Evolutionary conservation across 2,329 filamentous ascomycete genomes (phyloP), one percentile per base, ranked within the genome.

Genomic region (Xylaria sp.): DNA sequence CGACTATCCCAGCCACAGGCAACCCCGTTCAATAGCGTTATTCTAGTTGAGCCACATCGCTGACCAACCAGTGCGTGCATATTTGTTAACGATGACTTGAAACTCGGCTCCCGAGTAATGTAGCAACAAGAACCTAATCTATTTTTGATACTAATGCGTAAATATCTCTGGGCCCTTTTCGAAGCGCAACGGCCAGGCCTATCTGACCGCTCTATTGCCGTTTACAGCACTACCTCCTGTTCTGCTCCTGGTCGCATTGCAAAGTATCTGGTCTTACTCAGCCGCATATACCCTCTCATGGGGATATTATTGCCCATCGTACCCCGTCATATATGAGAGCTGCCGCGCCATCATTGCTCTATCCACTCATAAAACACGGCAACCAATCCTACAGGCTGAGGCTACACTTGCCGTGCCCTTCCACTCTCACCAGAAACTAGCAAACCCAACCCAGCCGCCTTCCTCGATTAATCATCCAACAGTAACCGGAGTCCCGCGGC

Each of bases 151-250:
- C 45, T 32, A 39, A 55, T 55, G 55, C 39, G 43, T 39, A 7
- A 45, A 7, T 28, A 5, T 32, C 25, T 32, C 4, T 57, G 10
- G 18, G 10, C 53, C 20, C 36, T n/a, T 12, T 12, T 30, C 25
- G 10, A 45, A 30, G 25, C 41, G 15, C 41, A 41, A 9, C 60
- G 18, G 41, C 15, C 55, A 56, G 50, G 43, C 62, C 18, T 59
- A 61, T 61, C 32, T 39, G 6, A 59, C 30, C 66, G 36, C 32
- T 7, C 41, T 43, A 23, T 65, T 25, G 32, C 30, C 34, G 28
- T 39, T 30, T 32, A 20, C 48, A 4, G 9, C 23, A 15, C 34
- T 39, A 80, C n/a, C n/a, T n/a, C n/a, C n/a, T n/a, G n/a, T n/a
- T n/a, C n/a, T n/a, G n/a, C 52, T n/a, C 28, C 15, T 9, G 18